Percentiles rank a stretch among this genome's conserved stretches.
phyloP scores from a whole-genome alignment of 805 yeast species.

The Wickerhamomyces pijperi region DNA sequence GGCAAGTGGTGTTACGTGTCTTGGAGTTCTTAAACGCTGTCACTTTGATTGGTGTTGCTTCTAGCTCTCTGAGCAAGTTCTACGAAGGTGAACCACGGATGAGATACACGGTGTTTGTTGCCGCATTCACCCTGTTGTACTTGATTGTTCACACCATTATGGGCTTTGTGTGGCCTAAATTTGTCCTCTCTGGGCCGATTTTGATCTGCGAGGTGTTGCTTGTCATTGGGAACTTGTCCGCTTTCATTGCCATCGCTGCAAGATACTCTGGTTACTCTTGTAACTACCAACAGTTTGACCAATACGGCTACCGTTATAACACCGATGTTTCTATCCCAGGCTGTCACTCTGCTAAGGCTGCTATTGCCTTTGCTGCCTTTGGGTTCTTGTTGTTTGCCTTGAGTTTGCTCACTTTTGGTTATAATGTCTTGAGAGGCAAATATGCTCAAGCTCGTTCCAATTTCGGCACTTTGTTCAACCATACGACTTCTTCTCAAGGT shows the following conservation, averaged over 20 bases:
- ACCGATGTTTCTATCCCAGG: constrained; percentile 1
- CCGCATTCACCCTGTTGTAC: constrained; percentile 21
- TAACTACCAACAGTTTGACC: neutral
- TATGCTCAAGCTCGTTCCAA: neutral
- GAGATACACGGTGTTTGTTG: constrained; percentile 21
- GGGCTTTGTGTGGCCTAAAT: constrained; percentile 9
- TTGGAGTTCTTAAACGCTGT: constrained; percentile 18
- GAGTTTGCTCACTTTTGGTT: constrained; percentile 15
- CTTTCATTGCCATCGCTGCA: constrained; percentile 23
- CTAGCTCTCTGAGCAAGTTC: constrained; percentile 16
- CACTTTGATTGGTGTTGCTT: constrained; percentile 20
- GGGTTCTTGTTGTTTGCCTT: constrained; percentile 18
- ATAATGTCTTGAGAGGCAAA: constrained; percentile 18
- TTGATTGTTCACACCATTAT: constrained; percentile 13
- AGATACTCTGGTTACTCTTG: constrained; percentile 21
- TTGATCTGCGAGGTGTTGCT: constrained; percentile 19
- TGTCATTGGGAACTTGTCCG: constrained; percentile 22
- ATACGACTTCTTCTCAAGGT: neutral
- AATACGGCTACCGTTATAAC: neutral
- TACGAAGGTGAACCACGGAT: constrained; percentile 18
- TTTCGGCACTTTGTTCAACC: constrained; percentile 3
- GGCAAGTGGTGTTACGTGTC: constrained; percentile 11
- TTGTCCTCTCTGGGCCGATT: constrained; percentile 18
- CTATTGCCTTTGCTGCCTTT: constrained; percentile 9
- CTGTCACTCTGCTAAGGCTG: constrained; percentile 8